These are phyloP conservation scores for Tillandsia fasciculata DNA, from an alignment of 176 grass and related monocot species.

Conservation along the genomic window DNA sequence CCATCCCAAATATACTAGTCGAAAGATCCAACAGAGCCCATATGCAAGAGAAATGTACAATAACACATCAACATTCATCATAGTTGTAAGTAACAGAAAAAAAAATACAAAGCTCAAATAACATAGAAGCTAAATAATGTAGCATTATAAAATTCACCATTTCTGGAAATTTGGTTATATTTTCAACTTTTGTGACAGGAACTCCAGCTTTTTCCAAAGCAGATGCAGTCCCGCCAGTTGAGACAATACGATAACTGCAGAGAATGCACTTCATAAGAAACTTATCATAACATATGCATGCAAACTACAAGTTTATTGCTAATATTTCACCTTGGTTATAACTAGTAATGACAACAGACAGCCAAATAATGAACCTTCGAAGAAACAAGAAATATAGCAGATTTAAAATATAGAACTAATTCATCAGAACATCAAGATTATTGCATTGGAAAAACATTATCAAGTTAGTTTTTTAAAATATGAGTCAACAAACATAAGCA, in stretches of 20 bases:
- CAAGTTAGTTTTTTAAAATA: too few relatives aligned
- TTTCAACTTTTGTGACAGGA: slow-evolving; percentile 80
- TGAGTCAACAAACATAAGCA: too few relatives aligned
- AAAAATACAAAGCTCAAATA: slow-evolving; percentile 2
- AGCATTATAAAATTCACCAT: slow-evolving; percentile 37
- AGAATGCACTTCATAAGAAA: background rate
- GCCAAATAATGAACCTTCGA: too few relatives aligned
- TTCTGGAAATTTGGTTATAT: slow-evolving; percentile 90
- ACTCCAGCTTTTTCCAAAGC: slow-evolving; percentile 75
- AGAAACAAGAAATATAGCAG: background rate
- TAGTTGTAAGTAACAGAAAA: background rate
- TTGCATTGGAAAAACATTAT: too few relatives aligned
- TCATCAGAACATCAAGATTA: background rate
- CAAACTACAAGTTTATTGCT: too few relatives aligned
- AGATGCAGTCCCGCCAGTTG: slow-evolving; percentile 79
- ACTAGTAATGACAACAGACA: too few relatives aligned
- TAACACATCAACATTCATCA: too few relatives aligned
- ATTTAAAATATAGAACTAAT: background rate
- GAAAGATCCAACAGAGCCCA: too few relatives aligned
- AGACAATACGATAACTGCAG: slow-evolving; percentile 69
- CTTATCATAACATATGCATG: background rate
- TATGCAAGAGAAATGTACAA: too few relatives aligned
- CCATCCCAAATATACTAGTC: too few relatives aligned
- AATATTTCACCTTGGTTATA: too few relatives aligned
- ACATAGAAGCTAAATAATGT: background rate